Conservation (phyloP, 2,329 filamentous ascomycete genomes). For the Colletotrichum spaethianum region DNA sequence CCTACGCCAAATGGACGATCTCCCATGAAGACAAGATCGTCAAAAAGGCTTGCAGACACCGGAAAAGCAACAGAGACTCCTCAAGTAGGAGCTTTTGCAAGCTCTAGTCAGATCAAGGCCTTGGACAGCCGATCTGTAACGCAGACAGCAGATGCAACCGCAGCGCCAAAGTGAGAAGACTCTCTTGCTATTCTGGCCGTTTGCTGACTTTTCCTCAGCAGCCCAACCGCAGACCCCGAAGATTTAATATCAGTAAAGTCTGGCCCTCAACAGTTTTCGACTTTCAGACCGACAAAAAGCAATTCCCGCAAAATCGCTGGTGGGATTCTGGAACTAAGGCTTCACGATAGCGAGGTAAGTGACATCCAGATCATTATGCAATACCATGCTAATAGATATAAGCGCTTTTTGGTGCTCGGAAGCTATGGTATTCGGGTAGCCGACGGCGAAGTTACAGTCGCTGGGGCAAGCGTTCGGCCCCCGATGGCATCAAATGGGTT, state of each 20-base stretch:
- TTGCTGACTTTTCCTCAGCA: not conserved
- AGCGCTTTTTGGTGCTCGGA: conserved; percentile 75
- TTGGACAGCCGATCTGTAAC: not conserved
- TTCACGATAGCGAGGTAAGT: conserved; percentile 65
- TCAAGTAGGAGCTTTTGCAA: not conserved
- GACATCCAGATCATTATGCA: not conserved
- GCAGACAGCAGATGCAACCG: not conserved
- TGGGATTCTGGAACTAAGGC: conserved; percentile 57
- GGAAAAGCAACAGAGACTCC: not conserved
- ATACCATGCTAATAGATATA: conserved; percentile 49
- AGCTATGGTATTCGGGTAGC: conserved; percentile 76
- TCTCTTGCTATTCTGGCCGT: too few relatives aligned
- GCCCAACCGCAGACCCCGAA: not conserved
- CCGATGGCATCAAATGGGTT: conserved; percentile 66
- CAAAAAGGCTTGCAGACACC: conserved; percentile 4
- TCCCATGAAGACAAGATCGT: conserved; percentile 13
- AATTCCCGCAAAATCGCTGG: conserved; percentile 58
- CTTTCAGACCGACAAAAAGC: conserved; percentile 61
- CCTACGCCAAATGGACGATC: conserved; percentile 19
- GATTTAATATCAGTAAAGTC: not conserved
- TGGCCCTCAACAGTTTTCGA: conserved; percentile 54
- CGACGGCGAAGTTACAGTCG: conserved; percentile 74
- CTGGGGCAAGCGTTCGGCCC: conserved; percentile 73
- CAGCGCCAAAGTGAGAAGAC: not conserved
- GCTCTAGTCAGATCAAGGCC: not conserved